Evolutionary conservation across 164 flowering plant genomes (phyloP).

Genomic region (Magnolia changhungtana): DNA sequence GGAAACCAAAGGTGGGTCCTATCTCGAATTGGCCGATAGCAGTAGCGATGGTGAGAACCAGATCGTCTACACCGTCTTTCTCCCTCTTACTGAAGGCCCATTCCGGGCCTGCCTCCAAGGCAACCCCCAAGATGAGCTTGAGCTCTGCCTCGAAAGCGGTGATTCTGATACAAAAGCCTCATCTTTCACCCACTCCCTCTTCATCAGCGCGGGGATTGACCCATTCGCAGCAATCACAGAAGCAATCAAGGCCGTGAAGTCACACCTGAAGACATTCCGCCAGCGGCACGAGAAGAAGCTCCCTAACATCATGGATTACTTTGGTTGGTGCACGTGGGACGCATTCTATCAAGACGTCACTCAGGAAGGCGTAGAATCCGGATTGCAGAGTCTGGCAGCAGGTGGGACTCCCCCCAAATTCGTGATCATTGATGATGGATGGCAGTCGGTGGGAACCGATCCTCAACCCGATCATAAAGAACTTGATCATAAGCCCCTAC

Average conservation of each 20-base stretch:
- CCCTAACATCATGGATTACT: constrained; percentile 75
- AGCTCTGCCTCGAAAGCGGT: constrained; percentile 89
- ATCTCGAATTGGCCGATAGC: constrained; percentile 30
- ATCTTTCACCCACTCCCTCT: constrained; percentile 58
- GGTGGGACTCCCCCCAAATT: constrained; percentile 82
- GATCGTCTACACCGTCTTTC: constrained; percentile 65
- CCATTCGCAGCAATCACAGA: constrained; percentile 64
- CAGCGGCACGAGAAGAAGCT: constrained; percentile 76
- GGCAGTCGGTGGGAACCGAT: constrained; percentile 80
- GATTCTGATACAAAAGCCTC: constrained; percentile 56
- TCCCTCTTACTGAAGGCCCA: constrained; percentile 79
- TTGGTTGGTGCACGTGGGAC: constrained; percentile 99
- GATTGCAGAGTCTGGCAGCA: constrained; percentile 51
- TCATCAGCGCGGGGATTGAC: constrained; percentile 62
- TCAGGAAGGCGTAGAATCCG: constrained; percentile 84
- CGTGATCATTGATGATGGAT: constrained; percentile 94
- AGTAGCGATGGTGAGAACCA: constrained; percentile 23
- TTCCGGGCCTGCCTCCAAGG: constrained; percentile 84
- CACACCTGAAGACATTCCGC: constrained; percentile 67
- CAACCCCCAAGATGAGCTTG: constrained; percentile 58
- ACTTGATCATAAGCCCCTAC: constrained; percentile 23
- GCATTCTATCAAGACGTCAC: constrained; percentile 93
- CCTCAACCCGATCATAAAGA: constrained; percentile 7
- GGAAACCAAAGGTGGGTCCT: constrained; percentile 59
- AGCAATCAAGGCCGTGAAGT: constrained; percentile 58